These are phyloP conservation scores for Umbelopsis sp. DNA, from an alignment of 371 early-diverging fungal species.

Conservation along the genomic window DNA sequence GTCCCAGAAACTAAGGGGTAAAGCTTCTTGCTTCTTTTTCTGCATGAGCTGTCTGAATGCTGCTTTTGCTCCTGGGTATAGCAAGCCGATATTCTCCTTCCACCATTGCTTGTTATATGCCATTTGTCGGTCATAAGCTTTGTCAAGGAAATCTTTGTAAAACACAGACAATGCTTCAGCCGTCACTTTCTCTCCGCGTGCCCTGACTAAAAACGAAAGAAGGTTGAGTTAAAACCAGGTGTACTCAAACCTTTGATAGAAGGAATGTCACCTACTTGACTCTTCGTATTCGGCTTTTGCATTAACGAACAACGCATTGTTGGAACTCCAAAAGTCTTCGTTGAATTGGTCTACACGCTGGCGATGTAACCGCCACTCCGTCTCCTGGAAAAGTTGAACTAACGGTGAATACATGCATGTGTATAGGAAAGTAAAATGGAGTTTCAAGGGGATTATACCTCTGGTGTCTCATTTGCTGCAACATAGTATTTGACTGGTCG, in stretches of 20 bases:
- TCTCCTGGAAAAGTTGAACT: constrained; percentile 34
- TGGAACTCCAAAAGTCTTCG: constrained; percentile 77
- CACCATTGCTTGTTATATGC: constrained; percentile 79
- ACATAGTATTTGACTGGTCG: constrained; percentile 71
- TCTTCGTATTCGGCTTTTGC: constrained; percentile 72
- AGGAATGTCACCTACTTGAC: constrained; percentile 44
- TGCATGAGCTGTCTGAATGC: constrained; percentile 40
- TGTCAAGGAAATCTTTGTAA: constrained; percentile 78
- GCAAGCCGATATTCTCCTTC: constrained; percentile 68
- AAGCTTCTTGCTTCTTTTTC: constrained; percentile 16
- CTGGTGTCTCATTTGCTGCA: constrained; percentile 58
- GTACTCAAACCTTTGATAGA: neutral
- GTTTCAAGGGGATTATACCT: constrained; percentile 31
- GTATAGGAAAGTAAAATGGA: neutral
- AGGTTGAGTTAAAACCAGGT: neutral
- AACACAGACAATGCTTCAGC: constrained; percentile 76
- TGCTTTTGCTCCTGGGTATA: constrained; percentile 72
- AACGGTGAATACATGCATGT: neutral
- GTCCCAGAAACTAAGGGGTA: constrained; percentile 47
- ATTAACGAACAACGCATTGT: constrained; percentile 68
- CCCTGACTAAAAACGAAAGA: constrained; percentile 31
- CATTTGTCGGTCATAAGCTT: constrained; percentile 72
- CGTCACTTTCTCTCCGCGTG: constrained; percentile 55
- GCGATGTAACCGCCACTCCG: constrained; percentile 55
- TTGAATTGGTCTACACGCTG: constrained; percentile 66